These are phyloP conservation scores for Gentiana straminea DNA, from an alignment of 257 asterid species.

Conservation along the genomic window DNA sequence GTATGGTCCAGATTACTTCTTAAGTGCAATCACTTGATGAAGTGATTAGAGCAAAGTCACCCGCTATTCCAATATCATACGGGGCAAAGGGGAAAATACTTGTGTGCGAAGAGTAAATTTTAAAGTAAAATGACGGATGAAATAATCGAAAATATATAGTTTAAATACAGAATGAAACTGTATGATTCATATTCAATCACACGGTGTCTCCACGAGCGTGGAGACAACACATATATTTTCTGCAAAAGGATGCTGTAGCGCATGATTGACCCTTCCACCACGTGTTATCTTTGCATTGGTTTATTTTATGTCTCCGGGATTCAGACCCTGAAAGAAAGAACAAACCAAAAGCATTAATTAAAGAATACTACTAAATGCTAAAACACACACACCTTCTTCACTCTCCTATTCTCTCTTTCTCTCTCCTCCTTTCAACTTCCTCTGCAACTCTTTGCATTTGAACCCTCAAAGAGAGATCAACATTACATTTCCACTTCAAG, in stretches of 20 bases:
- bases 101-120: too few species aligned
- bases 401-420: conserved; percentile 21
- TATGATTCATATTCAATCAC: too few species aligned
- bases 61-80: too few species aligned
- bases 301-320: conserved; percentile 37
- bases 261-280: conserved; percentile 26
- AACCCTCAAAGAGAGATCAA: conserved; percentile 18
- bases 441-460: conserved; percentile 27
- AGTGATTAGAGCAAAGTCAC: too few species aligned
- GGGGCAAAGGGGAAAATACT: too few species aligned
- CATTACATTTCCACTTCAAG: conserved; percentile 25
- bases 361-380: conserved; percentile 1
- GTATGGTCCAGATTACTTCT: too few species aligned
- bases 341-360: conserved; percentile 8
- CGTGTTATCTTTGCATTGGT: conserved; percentile 29
- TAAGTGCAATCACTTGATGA: too few species aligned
- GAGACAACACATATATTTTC: too few species aligned
- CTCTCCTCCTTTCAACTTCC: conserved; percentile 20
- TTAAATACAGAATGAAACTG: too few species aligned
- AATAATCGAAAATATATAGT: too few species aligned
- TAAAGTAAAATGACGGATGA: too few species aligned
- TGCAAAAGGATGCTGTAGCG: conserved; percentile 15
- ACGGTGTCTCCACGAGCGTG: too few species aligned
- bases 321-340: conserved; percentile 21
- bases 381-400: conserved; percentile 16